These are phyloP conservation scores for Vanrija pseudolonga DNA, from an alignment of 1,284 basidiomycete genomes.

Conservation along the genomic window DNA sequence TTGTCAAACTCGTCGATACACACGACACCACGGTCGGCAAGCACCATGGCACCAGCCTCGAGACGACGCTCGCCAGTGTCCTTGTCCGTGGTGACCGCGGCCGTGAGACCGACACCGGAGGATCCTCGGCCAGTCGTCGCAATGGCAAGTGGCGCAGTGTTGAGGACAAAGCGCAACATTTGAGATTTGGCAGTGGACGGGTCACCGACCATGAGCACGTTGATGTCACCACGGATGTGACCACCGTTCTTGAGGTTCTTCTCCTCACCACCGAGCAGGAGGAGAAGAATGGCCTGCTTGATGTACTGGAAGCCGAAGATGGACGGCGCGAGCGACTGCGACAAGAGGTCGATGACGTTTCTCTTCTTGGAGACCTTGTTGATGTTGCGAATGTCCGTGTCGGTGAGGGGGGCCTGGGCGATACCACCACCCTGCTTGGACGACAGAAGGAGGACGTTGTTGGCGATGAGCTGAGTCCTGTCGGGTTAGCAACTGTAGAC, in stretches of 20 bases:
- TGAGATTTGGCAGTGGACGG: conserved; percentile 98
- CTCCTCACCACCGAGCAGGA: conserved; percentile 92
- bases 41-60: conserved; percentile 98
- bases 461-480: conserved; percentile 89
- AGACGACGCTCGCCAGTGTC: conserved; percentile 91
- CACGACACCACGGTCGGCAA: conserved; percentile 98
- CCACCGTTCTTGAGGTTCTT: conserved; percentile 98
- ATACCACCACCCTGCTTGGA: conserved; percentile 96
- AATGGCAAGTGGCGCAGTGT: conserved; percentile 94
- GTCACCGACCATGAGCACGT: conserved; percentile 98
- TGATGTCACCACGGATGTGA: conserved; percentile 99
- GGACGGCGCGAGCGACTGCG: conserved; percentile 92
- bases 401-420: conserved; percentile 86
- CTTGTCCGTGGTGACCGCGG: conserved; percentile 97
- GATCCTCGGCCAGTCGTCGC: conserved; percentile 96
- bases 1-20: conserved; percentile 99
- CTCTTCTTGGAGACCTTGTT: conserved; percentile 84
- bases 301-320: conserved; percentile 97
- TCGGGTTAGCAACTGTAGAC: background rate
- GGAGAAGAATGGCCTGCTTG: conserved; percentile 86
- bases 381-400: conserved; percentile 93
- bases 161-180: conserved; percentile 90
- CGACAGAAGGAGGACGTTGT: conserved; percentile 93
- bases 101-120: conserved; percentile 97
- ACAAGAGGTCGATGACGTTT: conserved; percentile 83